A percentile compares a stretch with the other conserved stretches of the same genome.
phyloP scores from a whole-genome alignment of 2,329 filamentous ascomycete species.

The Penicillium sclerotiorum region DNA sequence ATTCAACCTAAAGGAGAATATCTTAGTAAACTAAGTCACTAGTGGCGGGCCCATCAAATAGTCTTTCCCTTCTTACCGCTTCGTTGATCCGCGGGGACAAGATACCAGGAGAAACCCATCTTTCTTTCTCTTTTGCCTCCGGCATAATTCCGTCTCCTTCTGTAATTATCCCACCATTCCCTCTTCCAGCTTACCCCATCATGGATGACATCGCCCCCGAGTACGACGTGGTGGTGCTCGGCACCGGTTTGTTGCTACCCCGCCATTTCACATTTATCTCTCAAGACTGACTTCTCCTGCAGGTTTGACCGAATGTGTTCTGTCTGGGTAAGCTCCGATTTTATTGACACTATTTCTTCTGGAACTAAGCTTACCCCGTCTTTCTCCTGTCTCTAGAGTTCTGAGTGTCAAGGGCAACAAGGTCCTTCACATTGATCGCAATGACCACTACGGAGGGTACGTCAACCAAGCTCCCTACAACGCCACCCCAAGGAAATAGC shows the following conservation, averaged over 20 bases:
- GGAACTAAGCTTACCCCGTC: slow-evolving; percentile 1
- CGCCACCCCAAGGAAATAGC: slow-evolving; percentile 28
- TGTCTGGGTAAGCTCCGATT: slow-evolving; percentile 73
- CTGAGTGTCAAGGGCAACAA: slow-evolving; percentile 98
- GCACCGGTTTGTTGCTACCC: slow-evolving; percentile 74
- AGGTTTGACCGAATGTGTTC: slow-evolving; percentile 98
- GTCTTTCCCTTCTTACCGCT: slow-evolving; percentile 29
- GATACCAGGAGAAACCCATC: slow-evolving; percentile 24
- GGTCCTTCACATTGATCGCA: slow-evolving; percentile 97
- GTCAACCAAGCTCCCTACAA: slow-evolving; percentile 41
- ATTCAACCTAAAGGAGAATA: too few species aligned
- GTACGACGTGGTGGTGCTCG: slow-evolving; percentile 98
- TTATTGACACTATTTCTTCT: neutral
- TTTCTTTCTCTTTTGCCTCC: slow-evolving; percentile 18
- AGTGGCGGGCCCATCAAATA: slow-evolving; percentile 30
- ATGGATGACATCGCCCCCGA: slow-evolving; percentile 99
- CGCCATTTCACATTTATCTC: slow-evolving; percentile 30
- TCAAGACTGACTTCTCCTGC: slow-evolving; percentile 29
- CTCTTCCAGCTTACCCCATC: slow-evolving; percentile 38
- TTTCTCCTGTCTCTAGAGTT: slow-evolving; percentile 63
- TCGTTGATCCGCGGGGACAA: slow-evolving; percentile 31
- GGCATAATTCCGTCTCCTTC: slow-evolving; percentile 16
- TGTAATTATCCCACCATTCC: slow-evolving; percentile 15
- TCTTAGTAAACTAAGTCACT: slow-evolving; percentile 16
- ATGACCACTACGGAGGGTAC: slow-evolving; percentile 97